phyloP scores from a whole-genome alignment of 441 rosid genomes.

The Bruguiera hainesii region DNA sequence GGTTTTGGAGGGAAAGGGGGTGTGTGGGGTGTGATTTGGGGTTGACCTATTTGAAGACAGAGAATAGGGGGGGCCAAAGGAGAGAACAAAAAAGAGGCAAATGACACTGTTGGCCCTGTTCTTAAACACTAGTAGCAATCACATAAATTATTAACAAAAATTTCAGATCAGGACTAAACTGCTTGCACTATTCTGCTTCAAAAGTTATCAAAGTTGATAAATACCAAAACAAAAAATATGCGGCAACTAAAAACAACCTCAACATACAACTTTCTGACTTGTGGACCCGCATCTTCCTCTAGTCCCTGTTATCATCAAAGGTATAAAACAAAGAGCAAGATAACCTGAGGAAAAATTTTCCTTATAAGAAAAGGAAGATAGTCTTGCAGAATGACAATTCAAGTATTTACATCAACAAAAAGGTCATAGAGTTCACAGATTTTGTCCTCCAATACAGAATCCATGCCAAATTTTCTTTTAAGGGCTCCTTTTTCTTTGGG shows the following conservation, averaged over 20 bases:
- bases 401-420: slow-evolving; percentile 65
- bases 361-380: not conserved
- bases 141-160: not conserved
- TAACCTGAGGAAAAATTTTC: slow-evolving; percentile 13
- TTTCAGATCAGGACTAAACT: not conserved
- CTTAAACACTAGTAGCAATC: not conserved
- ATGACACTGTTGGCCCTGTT: not conserved
- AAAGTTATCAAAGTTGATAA: slow-evolving; percentile 4
- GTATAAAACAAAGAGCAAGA: slow-evolving; percentile 18
- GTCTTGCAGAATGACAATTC: slow-evolving; percentile 7
- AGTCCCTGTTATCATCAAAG: slow-evolving; percentile 56
- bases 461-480: slow-evolving; percentile 66
- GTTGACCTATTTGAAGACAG: slow-evolving; percentile 3
- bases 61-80: not conserved
- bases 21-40: no score
- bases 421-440: slow-evolving; percentile 95
- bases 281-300: slow-evolving; percentile 89
- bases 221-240: slow-evolving; percentile 10
- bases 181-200: slow-evolving; percentile 2
- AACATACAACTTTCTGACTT: slow-evolving; percentile 75
- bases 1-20: no score
- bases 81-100: not conserved
- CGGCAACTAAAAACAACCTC: slow-evolving; percentile 54
- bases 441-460: slow-evolving; percentile 75
- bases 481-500: slow-evolving; percentile 41